These are phyloP conservation scores for Datisca glomerata DNA, from an alignment of 306 rosid species.

Conservation along the genomic window DNA sequence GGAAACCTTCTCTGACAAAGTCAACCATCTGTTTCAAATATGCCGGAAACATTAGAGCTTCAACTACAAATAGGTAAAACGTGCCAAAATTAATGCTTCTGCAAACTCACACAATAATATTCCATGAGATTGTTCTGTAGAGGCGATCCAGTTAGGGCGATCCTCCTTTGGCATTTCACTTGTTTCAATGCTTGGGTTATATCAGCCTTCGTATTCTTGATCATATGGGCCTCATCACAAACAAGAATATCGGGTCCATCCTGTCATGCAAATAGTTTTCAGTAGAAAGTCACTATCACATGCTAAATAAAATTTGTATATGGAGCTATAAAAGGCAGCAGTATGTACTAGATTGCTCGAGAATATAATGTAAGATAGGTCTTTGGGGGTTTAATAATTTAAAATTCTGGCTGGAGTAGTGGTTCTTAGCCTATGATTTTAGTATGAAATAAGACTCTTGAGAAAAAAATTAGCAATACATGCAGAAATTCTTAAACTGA, in stretches of 20 bases:
- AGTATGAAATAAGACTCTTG: no score
- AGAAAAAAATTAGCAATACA: no score
- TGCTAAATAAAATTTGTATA: no score
- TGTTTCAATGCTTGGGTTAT: constrained; percentile 88
- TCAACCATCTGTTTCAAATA: constrained; percentile 84
- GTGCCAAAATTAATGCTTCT: no score
- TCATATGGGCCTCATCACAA: constrained; percentile 97
- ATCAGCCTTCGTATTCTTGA: constrained; percentile 86
- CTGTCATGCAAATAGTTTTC: constrained; percentile 25
- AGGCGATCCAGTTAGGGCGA: constrained; percentile 96
- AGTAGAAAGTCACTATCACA: no score
- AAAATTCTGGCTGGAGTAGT: no score
- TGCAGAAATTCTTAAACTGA: no score
- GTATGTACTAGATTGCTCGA: no score
- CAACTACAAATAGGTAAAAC: constrained; percentile 11
- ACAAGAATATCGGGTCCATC: constrained; percentile 97
- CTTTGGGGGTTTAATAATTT: no score
- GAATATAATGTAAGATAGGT: no score
- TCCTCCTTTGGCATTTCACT: constrained; percentile 94
- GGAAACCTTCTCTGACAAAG: constrained; percentile 97
- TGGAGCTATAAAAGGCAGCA: no score
- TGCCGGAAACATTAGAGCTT: constrained; percentile 7
- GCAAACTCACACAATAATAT: constrained; percentile 80
- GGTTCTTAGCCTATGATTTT: no score
- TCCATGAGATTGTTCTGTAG: constrained; percentile 99